These are phyloP conservation scores for Lobosporangium transversale DNA, from an alignment of 192 early-diverging fungal species.

Conservation along the genomic window DNA sequence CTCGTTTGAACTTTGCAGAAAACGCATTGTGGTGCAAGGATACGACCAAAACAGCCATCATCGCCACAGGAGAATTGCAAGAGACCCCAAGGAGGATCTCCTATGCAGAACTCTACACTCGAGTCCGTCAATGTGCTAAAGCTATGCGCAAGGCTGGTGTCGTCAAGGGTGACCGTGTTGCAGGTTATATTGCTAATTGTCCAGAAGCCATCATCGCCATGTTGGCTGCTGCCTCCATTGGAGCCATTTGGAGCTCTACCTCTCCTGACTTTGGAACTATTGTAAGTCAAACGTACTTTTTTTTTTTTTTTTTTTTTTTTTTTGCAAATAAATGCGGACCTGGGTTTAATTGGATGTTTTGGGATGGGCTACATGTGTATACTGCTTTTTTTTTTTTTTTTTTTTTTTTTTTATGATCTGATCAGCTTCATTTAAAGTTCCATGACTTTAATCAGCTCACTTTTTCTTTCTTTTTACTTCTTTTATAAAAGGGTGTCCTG, in stretches of 20 bases:
- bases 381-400: background rate
- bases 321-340: conserved; percentile 2
- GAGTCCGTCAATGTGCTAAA: conserved; percentile 74
- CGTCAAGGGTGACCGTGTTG: conserved; percentile 82
- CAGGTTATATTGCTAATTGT: conserved; percentile 90
- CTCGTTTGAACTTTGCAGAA: conserved; percentile 91
- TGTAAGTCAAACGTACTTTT: conserved; percentile 55
- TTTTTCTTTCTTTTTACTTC: conserved; percentile 3
- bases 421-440: no score
- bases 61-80: conserved; percentile 60
- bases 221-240: conserved; percentile 81
- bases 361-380: no score
- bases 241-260: conserved; percentile 94
- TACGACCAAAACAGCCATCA: conserved; percentile 59
- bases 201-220: conserved; percentile 84
- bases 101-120: conserved; percentile 75
- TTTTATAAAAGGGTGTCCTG: conserved; percentile 73
- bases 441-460: conserved; percentile 7
- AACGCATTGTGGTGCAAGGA: conserved; percentile 75
- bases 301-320: background rate
- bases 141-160: conserved; percentile 81
- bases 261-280: conserved; percentile 95
- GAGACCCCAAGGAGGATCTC: conserved; percentile 55
- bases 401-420: background rate
- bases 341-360: conserved; percentile 19